Base-by-base conservation (phyloP, 345 rosid species). In the Salix suchowensis region DNA sequence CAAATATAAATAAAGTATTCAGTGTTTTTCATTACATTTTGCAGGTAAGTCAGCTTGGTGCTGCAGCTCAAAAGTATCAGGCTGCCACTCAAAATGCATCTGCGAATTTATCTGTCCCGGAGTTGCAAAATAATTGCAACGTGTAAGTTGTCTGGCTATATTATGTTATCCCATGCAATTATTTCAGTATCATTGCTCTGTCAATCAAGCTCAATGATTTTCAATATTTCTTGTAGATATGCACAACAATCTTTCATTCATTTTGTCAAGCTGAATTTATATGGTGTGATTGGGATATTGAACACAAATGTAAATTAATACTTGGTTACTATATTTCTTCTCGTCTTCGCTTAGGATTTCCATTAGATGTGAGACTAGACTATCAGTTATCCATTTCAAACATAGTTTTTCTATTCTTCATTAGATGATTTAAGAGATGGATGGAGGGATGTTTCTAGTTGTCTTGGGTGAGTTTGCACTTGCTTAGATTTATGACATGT, bases 51-150 rank as follows among this genome's bases (percentile, higher is more conserved):
- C 97, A 92, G 83, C 94, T 94, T 71, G 97, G 92, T 28, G 85
- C 90, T 9, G 97, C 96, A 26, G 97, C 99, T 73, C 97, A 91
- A 55, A 96, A 91, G 71, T 94, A 92, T 83, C 99, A 96, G 79
- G 87, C 92, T 77, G 92, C 94, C 7, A 84, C 94, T 79, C 99
- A 93, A 80, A 96, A 87, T 72, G 92, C 93, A 69, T 84, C 98
- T 67, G 79, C 97, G 39, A 92, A 87, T 86, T 81, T 92, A 72
- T 88, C 97, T 79, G 89, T 85, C 23, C 88, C 91, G 4, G 99
- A 96, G 81, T 74, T 96, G 77, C 98, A 93, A 82, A 91, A 78
- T 82, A 92, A 94, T 70, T 96, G 98, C 82, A 94, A 91, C 82
- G 75, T 92, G 99, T 96, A 87, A 85, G 96, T 82, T 15, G 42